Evolutionary conservation across 73 alveolate species (phyloP).

Genomic region (Tetrahymena thermophila): DNA sequence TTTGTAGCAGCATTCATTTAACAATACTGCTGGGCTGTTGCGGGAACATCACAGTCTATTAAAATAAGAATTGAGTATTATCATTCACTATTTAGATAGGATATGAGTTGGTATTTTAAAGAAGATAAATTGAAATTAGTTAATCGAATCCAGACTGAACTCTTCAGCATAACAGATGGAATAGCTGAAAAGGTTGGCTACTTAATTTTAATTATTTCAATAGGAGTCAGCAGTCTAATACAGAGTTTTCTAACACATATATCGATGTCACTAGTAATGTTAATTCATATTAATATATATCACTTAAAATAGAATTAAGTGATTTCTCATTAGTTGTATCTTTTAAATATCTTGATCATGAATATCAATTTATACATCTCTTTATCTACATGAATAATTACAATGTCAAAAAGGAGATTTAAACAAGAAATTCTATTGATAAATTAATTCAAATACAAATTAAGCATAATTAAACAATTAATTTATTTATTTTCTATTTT

Average conservation of each 20-base stretch:
- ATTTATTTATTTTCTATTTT: background rate
- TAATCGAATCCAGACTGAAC: background rate
- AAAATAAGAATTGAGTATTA: background rate
- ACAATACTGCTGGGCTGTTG: background rate
- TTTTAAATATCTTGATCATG: too few relatives aligned
- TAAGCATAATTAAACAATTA: background rate
- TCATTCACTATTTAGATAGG: background rate
- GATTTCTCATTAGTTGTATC: too few relatives aligned
- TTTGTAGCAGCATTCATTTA: background rate
- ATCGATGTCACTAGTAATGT: background rate
- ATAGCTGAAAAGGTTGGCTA: background rate
- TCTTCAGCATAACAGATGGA: background rate
- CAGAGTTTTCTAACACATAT: background rate
- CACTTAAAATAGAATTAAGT: too few relatives aligned
- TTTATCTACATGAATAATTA: too few relatives aligned
- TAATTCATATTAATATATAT: background rate
- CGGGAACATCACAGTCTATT: background rate
- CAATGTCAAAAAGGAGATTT: too few relatives aligned
- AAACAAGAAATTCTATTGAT: background rate
- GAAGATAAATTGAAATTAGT: background rate
- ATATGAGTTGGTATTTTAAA: background rate
- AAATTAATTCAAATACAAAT: background rate
- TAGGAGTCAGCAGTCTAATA: background rate
- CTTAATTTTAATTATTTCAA: background rate
- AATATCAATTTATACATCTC: too few relatives aligned